These are phyloP conservation scores for Penicillium bialowiezense DNA, from an alignment of 495 filamentous ascomycete genomes.

Conservation along the genomic window DNA sequence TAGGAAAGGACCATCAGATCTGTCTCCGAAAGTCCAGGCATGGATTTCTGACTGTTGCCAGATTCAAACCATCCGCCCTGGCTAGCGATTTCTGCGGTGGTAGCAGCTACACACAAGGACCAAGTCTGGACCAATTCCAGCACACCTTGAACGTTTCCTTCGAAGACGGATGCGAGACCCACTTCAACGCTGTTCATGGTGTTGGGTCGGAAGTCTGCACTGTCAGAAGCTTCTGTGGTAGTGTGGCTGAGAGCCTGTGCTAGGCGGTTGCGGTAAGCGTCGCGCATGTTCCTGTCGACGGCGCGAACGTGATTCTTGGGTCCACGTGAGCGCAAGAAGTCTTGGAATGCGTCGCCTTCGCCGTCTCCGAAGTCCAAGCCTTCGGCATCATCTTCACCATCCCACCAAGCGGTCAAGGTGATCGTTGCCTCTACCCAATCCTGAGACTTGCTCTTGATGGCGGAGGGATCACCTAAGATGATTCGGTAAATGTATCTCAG, in stretches of 20 bases:
- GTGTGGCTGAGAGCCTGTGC: slow-evolving; percentile 49
- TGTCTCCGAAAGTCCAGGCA: slow-evolving; percentile 49
- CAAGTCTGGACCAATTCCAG: slow-evolving; percentile 70
- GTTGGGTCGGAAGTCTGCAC: slow-evolving; percentile 62
- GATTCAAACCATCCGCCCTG: slow-evolving; percentile 68
- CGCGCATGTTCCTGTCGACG: slow-evolving; percentile 43
- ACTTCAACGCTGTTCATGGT: slow-evolving; percentile 70
- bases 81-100: slow-evolving; percentile 75
- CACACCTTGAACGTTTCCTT: slow-evolving; percentile 70
- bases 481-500: slow-evolving; percentile 72
- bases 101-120: slow-evolving; percentile 72
- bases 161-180: slow-evolving; percentile 72
- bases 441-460: slow-evolving; percentile 66
- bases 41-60: slow-evolving; percentile 19
- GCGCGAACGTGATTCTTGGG: slow-evolving; percentile 18
- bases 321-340: slow-evolving; percentile 28
- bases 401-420: slow-evolving; percentile 83
- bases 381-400: slow-evolving; percentile 61
- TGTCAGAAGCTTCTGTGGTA: slow-evolving; percentile 42
- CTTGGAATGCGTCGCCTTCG: slow-evolving; percentile 15
- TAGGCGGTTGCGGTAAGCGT: slow-evolving; percentile 54
- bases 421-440: slow-evolving; percentile 89
- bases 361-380: slow-evolving; percentile 23
- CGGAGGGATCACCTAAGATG: slow-evolving; percentile 63
- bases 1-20: slow-evolving; percentile 64